Conservation (phyloP, 2,329 filamentous ascomycete genomes). For the Penicillium sp. region DNA sequence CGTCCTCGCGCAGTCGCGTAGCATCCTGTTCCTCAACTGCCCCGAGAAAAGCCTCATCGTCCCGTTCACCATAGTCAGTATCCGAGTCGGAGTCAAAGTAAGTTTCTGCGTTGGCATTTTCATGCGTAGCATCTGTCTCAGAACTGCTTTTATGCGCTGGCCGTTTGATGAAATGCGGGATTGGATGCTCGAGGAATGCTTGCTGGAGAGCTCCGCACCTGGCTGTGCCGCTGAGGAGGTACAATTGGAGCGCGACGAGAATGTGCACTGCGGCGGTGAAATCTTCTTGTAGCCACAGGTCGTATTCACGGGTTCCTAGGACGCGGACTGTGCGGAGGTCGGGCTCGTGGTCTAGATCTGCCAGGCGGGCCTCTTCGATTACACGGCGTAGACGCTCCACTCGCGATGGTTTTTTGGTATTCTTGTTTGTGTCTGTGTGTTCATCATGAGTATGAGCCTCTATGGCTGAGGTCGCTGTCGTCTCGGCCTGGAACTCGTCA, state of each 20-base stretch:
- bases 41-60: background rate
- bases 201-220: constrained; percentile 22
- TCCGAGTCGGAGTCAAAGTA: background rate
- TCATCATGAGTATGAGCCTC: too few species aligned
- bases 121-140: background rate
- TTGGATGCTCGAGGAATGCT: constrained; percentile 1
- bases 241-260: constrained; percentile 21
- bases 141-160: too few species aligned
- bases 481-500: too few species aligned
- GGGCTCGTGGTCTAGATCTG: constrained; percentile 12
- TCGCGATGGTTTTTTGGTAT: too few species aligned
- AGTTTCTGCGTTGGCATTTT: background rate
- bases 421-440: constrained; percentile 11
- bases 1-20: background rate
- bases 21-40: background rate
- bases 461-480: too few species aligned
- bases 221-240: constrained; percentile 27
- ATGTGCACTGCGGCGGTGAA: constrained; percentile 17
- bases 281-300: constrained; percentile 23
- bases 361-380: background rate
- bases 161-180: background rate
- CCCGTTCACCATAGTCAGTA: too few species aligned
- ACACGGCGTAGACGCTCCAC: too few species aligned
- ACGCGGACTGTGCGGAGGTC: constrained; percentile 20
- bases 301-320: constrained; percentile 24